phyloP scores from a whole-genome alignment of 306 rosid species.

The Cucurbita argyrosperma region DNA sequence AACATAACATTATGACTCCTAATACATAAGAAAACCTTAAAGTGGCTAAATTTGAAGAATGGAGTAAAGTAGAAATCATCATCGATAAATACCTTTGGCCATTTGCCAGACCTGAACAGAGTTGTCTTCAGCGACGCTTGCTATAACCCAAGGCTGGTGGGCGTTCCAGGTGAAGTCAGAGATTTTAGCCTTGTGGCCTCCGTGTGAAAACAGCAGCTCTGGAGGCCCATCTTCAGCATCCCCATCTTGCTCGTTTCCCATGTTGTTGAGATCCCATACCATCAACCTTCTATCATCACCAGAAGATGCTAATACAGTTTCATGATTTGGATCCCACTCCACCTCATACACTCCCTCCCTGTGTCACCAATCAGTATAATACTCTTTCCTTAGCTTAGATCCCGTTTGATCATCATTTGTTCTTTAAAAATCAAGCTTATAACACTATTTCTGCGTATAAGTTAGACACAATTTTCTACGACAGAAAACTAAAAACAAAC shows the following conservation, averaged over 20 bases:
- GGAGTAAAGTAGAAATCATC: neutral
- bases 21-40: neutral
- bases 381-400: too few relatives aligned
- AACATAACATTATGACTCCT: neutral
- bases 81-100: slow-evolving; percentile 46
- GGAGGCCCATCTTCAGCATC: slow-evolving; percentile 86
- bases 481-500: too few relatives aligned
- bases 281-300: slow-evolving; percentile 76
- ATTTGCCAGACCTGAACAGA: slow-evolving; percentile 85
- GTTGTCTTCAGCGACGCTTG: slow-evolving; percentile 88
- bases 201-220: slow-evolving; percentile 77
- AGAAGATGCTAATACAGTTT: slow-evolving; percentile 73
- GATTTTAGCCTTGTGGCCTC: slow-evolving; percentile 82
- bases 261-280: slow-evolving; percentile 93
- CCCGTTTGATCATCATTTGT: too few relatives aligned
- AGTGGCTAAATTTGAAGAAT: neutral
- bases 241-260: slow-evolving; percentile 89
- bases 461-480: neutral
- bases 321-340: slow-evolving; percentile 97
- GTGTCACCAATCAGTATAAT: slow-evolving; percentile 8
- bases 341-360: slow-evolving; percentile 96
- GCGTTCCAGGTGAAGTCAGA: slow-evolving; percentile 89
- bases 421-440: too few relatives aligned
- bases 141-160: slow-evolving; percentile 62
- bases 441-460: too few relatives aligned